Evolutionary conservation across 805 yeast species (phyloP), one percentile per base, ranked within the genome.

Genomic region (Spathaspora boniae): DNA sequence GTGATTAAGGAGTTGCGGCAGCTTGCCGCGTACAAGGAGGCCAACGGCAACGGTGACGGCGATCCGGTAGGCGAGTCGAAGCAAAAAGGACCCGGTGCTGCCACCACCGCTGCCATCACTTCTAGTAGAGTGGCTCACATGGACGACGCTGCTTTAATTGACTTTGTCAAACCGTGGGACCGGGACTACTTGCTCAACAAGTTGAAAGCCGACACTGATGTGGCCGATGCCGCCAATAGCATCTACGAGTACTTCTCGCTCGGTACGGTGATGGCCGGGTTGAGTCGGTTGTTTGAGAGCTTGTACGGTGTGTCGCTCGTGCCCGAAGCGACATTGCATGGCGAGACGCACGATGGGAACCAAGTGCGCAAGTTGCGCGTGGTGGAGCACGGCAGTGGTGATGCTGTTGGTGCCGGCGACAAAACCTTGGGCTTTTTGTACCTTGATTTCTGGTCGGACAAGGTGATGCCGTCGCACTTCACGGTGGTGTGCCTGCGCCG

Each of bases 401-500:
- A n/a, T n/a, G n/a, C n/a, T n/a, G n/a, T n/a, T n/a, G n/a, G n/a
- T n/a, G 5, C 4, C 4, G 9, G n/a, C n/a, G 72, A 77, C 22
- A 50, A 51, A 35, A 83, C 80, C 0, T 53, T 80, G 18, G 98
- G 98, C 2, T 76, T 82, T 32, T 77, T 93, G 17, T 93, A 93
- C 54, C 75, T 94, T 47, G 98, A 93, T 56, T 68, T 93, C 34
- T 86, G 91, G 67, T 82, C 83, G 44, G 71, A 95, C 36, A 70
- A 68, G 6, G 80, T 86, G 1, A 79, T 82, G 40, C 97, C 98
- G 1, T 95, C 98, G 0, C 98, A 93, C 60, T 93, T 86, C 61
- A 93, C 98, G 0, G 86, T 93, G 6, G 87, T 93, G 43, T 93
- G 98, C 51, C 86, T 96, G n/a, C 73, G 98, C 46, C 76, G 78